Percentiles rank a stretch among this genome's conserved stretches.
phyloP scores from a whole-genome alignment of 805 yeast genomes.

The Kodamaea leandrae region DNA sequence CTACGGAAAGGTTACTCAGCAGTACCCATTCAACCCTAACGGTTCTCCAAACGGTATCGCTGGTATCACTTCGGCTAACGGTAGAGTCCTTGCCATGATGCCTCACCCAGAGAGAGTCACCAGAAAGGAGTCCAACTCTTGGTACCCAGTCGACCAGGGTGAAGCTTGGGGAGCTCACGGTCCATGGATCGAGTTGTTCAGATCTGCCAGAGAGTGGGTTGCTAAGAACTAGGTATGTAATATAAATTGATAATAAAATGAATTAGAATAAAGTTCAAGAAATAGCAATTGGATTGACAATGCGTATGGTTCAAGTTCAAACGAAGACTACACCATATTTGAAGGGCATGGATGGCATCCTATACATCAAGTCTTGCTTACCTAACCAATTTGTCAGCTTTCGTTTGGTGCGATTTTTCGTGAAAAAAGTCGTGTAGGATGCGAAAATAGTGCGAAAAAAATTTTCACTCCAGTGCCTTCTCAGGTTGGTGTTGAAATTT shows the following conservation, averaged over 20 bases:
- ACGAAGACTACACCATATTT: too few relatives aligned
- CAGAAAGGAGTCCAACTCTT: conserved; percentile 85
- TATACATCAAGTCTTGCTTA: neutral
- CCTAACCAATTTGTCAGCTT: neutral
- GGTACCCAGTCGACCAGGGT: conserved; percentile 66
- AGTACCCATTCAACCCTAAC: conserved; percentile 92
- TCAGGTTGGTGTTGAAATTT: neutral
- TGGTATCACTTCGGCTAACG: conserved; percentile 85
- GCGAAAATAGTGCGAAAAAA: conserved; percentile 6
- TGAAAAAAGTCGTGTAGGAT: conserved; percentile 3
- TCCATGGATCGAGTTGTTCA: conserved; percentile 93
- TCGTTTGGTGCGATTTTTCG: neutral
- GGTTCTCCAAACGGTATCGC: conserved; percentile 94
- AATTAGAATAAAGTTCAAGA: neutral
- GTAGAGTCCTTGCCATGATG: conserved; percentile 97
- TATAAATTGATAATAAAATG: neutral
- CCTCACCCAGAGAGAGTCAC: conserved; percentile 98
- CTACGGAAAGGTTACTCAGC: conserved; percentile 78
- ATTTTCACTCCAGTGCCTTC: conserved; percentile 1
- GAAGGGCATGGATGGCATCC: too few relatives aligned
- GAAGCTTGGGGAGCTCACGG: conserved; percentile 75
- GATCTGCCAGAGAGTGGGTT: conserved; percentile 94
- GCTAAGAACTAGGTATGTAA: conserved; percentile 32
- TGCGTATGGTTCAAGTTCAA: too few relatives aligned
- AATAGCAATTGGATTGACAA: too few relatives aligned